Evolutionary conservation across 208 protist genomes (phyloP).

Genomic region (Leptomonas seymouri): DNA sequence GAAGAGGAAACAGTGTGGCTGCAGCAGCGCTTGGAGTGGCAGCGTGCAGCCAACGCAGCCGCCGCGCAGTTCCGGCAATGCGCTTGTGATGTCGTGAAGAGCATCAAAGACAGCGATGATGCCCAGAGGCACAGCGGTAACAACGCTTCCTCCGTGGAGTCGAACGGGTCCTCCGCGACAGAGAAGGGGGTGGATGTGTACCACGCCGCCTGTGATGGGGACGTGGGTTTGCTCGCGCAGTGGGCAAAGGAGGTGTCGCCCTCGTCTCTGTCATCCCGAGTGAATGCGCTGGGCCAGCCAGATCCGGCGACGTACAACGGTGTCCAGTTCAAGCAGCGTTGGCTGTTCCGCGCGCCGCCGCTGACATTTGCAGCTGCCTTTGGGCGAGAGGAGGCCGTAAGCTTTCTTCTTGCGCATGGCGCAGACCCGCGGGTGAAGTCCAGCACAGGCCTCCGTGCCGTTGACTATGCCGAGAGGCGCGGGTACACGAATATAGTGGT

Average conservation of each 20-base stretch:
- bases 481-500: slow-evolving; percentile 60
- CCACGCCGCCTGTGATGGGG: slow-evolving; percentile 79
- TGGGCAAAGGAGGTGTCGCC: slow-evolving; percentile 25
- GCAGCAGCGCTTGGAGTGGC: slow-evolving; percentile 9
- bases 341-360: slow-evolving; percentile 72
- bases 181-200: slow-evolving; percentile 52
- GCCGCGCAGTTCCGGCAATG: slow-evolving; percentile 23
- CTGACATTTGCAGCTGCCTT: slow-evolving; percentile 80
- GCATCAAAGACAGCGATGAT: neutral
- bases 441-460: slow-evolving; percentile 62
- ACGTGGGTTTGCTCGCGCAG: slow-evolving; percentile 43
- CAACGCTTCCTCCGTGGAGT: neutral
- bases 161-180: neutral
- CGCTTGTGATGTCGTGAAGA: slow-evolving; percentile 26
- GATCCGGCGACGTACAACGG: slow-evolving; percentile 59
- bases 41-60: slow-evolving; percentile 18
- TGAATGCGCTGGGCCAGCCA: slow-evolving; percentile 78
- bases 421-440: slow-evolving; percentile 49
- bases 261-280: neutral
- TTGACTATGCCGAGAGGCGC: slow-evolving; percentile 74
- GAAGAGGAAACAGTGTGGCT: slow-evolving; percentile 25
- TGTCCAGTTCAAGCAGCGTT: slow-evolving; percentile 73
- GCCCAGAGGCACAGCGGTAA: neutral
- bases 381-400: slow-evolving; percentile 76
- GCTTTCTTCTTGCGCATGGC: slow-evolving; percentile 56